Evolutionary conservation across 2,329 filamentous ascomycete genomes (phyloP).

Genomic region (Paraphaeosphaeria minitans): DNA sequence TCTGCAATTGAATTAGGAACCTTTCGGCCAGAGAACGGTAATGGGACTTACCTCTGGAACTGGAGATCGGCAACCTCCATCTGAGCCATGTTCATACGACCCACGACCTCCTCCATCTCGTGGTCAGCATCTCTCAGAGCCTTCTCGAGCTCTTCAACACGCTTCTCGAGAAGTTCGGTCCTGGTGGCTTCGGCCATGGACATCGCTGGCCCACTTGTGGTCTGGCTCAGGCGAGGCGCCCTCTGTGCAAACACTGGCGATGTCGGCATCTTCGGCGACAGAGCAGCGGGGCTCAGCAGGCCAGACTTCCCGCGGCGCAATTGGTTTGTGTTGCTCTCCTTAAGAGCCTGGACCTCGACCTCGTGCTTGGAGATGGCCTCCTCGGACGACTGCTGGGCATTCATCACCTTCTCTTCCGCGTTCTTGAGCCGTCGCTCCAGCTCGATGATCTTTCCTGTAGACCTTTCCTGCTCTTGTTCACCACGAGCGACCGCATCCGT

Average conservation of each 20-base stretch:
- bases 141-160: slow-evolving; percentile 83
- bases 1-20: slow-evolving; percentile 43
- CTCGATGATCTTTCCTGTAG: slow-evolving; percentile 79
- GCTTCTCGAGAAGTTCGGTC: slow-evolving; percentile 75
- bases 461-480: slow-evolving; percentile 80
- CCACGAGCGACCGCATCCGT: slow-evolving; percentile 80
- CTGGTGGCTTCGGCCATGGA: slow-evolving; percentile 71
- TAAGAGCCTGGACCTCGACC: slow-evolving; percentile 76
- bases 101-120: slow-evolving; percentile 84
- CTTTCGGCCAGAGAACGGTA: slow-evolving; percentile 14
- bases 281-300: slow-evolving; percentile 53
- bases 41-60: slow-evolving; percentile 60
- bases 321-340: slow-evolving; percentile 77
- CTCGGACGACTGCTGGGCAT: slow-evolving; percentile 84
- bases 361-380: slow-evolving; percentile 83
- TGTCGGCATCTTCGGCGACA: slow-evolving; percentile 64
- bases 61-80: slow-evolving; percentile 82
- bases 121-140: slow-evolving; percentile 75
- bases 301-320: slow-evolving; percentile 71
- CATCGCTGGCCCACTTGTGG: slow-evolving; percentile 64
- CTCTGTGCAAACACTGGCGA: slow-evolving; percentile 66
- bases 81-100: slow-evolving; percentile 80
- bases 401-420: slow-evolving; percentile 82
- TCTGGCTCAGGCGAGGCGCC: slow-evolving; percentile 65
- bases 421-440: slow-evolving; percentile 80